Conservation (phyloP, 1,284 basidiomycete genomes). For the Moesziomyces parantarcticus region DNA sequence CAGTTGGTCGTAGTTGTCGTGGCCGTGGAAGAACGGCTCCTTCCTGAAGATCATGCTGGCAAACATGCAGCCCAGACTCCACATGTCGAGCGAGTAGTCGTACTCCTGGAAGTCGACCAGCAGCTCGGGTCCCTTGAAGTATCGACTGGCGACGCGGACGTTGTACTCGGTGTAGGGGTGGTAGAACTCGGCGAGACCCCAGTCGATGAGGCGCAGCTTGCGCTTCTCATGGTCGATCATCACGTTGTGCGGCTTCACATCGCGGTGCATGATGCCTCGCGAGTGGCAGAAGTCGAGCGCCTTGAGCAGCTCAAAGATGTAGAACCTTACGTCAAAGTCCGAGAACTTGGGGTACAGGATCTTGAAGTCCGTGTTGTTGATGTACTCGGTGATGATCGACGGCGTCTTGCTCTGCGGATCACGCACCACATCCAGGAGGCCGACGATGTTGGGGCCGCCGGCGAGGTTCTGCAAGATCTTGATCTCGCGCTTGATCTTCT, state of each 20-base stretch:
- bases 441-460: slow-evolving; percentile 88
- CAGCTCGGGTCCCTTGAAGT: slow-evolving; percentile 98
- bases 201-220: slow-evolving; percentile 95
- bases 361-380: slow-evolving; percentile 99
- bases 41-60: slow-evolving; percentile 89
- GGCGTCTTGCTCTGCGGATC: slow-evolving; percentile 92
- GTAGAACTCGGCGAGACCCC: slow-evolving; percentile 99
- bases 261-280: slow-evolving; percentile 98
- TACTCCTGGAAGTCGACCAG: slow-evolving; percentile 98
- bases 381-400: slow-evolving; percentile 96
- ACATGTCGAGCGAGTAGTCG: slow-evolving; percentile 90
- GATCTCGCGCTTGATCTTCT: slow-evolving; percentile 99
- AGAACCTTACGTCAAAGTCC: slow-evolving; percentile 94
- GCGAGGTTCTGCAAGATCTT: slow-evolving; percentile 97
- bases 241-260: slow-evolving; percentile 99
- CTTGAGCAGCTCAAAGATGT: slow-evolving; percentile 96
- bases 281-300: slow-evolving; percentile 98
- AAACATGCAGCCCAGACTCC: slow-evolving; percentile 99
- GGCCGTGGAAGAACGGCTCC: slow-evolving; percentile 99
- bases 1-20: slow-evolving; percentile 98
- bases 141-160: slow-evolving; percentile 94
- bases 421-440: slow-evolving; percentile 91
- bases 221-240: slow-evolving; percentile 99
- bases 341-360: slow-evolving; percentile 93
- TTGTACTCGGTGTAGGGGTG: slow-evolving; percentile 98